phyloP scores from a whole-genome alignment of 768 basidiomycete species.

The Leucosporidium yakuticum region DNA sequence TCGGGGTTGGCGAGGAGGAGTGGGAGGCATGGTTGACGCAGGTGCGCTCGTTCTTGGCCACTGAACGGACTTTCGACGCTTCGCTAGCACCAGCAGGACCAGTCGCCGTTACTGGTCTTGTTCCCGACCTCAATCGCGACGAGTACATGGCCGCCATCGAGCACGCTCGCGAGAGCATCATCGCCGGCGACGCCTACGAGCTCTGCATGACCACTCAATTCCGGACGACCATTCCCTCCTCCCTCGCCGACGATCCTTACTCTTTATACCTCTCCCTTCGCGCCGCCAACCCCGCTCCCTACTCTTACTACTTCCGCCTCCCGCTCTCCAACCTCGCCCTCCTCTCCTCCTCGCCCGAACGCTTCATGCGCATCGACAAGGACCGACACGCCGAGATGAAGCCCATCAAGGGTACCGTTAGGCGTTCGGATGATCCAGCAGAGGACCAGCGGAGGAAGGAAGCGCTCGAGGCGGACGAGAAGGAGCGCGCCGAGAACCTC shows the following conservation, averaged over 20 bases:
- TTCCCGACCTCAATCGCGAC: slow-evolving; percentile 7
- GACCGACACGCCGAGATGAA: slow-evolving; percentile 68
- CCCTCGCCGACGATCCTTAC: slow-evolving; percentile 40
- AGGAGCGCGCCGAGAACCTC: slow-evolving; percentile 92
- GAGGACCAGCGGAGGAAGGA: slow-evolving; percentile 61
- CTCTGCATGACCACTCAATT: slow-evolving; percentile 64
- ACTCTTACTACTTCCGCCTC: slow-evolving; percentile 59
- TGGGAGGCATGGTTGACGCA: not conserved
- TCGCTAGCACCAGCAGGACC: not conserved
- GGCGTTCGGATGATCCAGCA: slow-evolving; percentile 47
- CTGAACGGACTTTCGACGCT: not conserved
- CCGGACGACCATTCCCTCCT: slow-evolving; percentile 32
- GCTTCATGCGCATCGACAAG: slow-evolving; percentile 76
- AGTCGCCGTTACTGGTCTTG: not conserved
- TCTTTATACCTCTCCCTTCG: slow-evolving; percentile 52
- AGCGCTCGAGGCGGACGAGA: slow-evolving; percentile 52
- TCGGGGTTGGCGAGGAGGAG: slow-evolving; percentile 10
- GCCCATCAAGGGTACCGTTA: slow-evolving; percentile 89
- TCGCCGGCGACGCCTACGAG: slow-evolving; percentile 84
- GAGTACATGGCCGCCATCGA: slow-evolving; percentile 64
- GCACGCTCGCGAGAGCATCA: slow-evolving; percentile 65
- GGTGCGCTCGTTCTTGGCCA: not conserved
- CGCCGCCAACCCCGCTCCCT: slow-evolving; percentile 74
- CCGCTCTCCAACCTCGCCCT: slow-evolving; percentile 48
- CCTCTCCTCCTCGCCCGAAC: slow-evolving; percentile 82